Evolutionary conservation across 441 rosid genomes (phyloP), one percentile per base, ranked within the genome.

Genomic region (Croton laevigatus): DNA sequence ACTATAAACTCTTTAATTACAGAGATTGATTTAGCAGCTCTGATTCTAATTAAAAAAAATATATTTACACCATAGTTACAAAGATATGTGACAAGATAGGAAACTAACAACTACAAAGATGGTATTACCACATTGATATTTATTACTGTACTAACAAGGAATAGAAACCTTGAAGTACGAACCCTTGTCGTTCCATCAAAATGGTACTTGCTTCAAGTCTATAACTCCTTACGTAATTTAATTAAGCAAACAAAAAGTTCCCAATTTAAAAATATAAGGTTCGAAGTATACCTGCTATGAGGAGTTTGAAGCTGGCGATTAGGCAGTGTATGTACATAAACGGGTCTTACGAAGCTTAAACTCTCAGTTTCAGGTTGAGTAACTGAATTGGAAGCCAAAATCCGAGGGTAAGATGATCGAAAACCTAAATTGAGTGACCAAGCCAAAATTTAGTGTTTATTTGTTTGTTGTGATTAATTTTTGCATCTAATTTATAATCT

Each of bases 131-230:
- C n/a, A n/a, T n/a, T n/a, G n/a, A n/a, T n/a, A n/a, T n/a, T n/a
- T n/a, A n/a, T n/a, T n/a, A n/a, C n/a, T n/a, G n/a, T n/a, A n/a
- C n/a, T n/a, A n/a, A n/a, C n/a, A n/a, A n/a, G 99, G 98, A 34
- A 94, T 90, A 10, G 99, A 82, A 44, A 94, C 90, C 78, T 84
- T 94, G 68, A 94, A 94, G 78, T 94, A 92, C 99, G 98, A 94
- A 59, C 99, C 98, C 81, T 65, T 27, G 79, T 57, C 16, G 84
- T 89, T 75, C 99, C 98, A 81, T 94, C 97, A 68, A 86, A 94
- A 83, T 94, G 99, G 79, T 90, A 94, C 80, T 97, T 91, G 71
- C 55, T 19, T 71, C 74, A 54, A 55, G 42, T 44, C 36, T 55
- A 53, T 70, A 49, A 51, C 44, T 73, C 19, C 69, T 10, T 20